These are phyloP conservation scores for Euphorbia celastroides DNA, from an alignment of 441 rosid species.

Conservation along the genomic window DNA sequence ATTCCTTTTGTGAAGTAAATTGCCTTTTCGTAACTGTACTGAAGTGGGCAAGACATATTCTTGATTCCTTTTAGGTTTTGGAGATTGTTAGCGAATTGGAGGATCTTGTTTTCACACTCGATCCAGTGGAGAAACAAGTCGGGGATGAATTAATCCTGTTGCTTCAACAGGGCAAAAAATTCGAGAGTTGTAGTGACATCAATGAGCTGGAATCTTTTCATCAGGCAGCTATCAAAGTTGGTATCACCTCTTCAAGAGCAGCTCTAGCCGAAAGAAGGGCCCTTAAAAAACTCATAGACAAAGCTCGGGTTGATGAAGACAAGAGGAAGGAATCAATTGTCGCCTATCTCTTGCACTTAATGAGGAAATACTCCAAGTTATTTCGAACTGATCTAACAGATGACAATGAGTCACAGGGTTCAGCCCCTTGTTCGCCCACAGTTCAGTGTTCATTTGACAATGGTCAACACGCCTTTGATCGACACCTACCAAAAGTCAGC, in stretches of 20 bases:
- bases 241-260: slow-evolving; percentile 84
- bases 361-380: slow-evolving; percentile 93
- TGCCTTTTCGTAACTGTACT: neutral
- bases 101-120: slow-evolving; percentile 53
- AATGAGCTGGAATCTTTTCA: slow-evolving; percentile 86
- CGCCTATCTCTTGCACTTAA: slow-evolving; percentile 85
- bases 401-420: slow-evolving; percentile 92
- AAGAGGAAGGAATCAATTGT: slow-evolving; percentile 95
- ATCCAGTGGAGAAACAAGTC: slow-evolving; percentile 83
- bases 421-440: slow-evolving; percentile 90
- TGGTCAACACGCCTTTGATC: slow-evolving; percentile 58
- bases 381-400: slow-evolving; percentile 80
- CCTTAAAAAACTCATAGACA: slow-evolving; percentile 85
- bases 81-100: slow-evolving; percentile 77
- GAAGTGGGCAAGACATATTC: neutral
- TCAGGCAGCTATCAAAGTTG: slow-evolving; percentile 71
- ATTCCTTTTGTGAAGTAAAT: neutral
- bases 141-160: slow-evolving; percentile 81
- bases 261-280: slow-evolving; percentile 93
- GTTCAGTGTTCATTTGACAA: slow-evolving; percentile 46
- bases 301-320: slow-evolving; percentile 94
- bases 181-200: slow-evolving; percentile 50
- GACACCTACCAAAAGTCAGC: slow-evolving; percentile 73
- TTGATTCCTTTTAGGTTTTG: slow-evolving; percentile 51
- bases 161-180: slow-evolving; percentile 89